Conservation (phyloP, 2,329 filamentous ascomycete species). For the Penicillium vulpinum region DNA sequence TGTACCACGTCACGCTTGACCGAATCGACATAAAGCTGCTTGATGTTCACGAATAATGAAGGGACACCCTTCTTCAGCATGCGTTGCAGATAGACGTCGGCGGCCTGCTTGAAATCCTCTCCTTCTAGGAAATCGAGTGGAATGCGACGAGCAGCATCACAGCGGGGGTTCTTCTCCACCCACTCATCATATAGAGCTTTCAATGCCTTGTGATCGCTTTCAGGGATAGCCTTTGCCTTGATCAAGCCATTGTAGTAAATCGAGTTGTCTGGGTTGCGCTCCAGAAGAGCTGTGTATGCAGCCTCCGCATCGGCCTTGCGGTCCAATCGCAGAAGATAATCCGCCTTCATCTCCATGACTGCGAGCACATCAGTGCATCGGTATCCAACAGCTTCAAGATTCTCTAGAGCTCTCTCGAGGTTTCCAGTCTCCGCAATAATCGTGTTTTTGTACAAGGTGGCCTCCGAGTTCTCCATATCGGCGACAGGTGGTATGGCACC, state of each 20-base stretch:
- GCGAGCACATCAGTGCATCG: slow-evolving; percentile 79
- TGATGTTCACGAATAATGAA: slow-evolving; percentile 94
- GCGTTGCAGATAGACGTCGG: slow-evolving; percentile 73
- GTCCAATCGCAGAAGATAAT: slow-evolving; percentile 77
- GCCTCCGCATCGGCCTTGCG: slow-evolving; percentile 76
- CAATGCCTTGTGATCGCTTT: slow-evolving; percentile 61
- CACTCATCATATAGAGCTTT: slow-evolving; percentile 81
- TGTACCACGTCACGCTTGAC: slow-evolving; percentile 77
- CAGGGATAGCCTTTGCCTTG: slow-evolving; percentile 64
- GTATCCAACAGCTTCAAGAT: slow-evolving; percentile 76
- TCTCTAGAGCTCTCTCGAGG: slow-evolving; percentile 76
- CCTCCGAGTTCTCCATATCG: slow-evolving; percentile 92
- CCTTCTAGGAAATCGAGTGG: slow-evolving; percentile 86
- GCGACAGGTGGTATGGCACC: slow-evolving; percentile 69
- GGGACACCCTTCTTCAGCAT: slow-evolving; percentile 93
- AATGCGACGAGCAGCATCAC: slow-evolving; percentile 80
- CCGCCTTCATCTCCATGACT: slow-evolving; percentile 79
- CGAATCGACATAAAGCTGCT: slow-evolving; percentile 79
- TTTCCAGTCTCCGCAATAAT: slow-evolving; percentile 91
- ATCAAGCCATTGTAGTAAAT: slow-evolving; percentile 81
- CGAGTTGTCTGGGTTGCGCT: slow-evolving; percentile 84
- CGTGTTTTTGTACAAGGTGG: slow-evolving; percentile 89
- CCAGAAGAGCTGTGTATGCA: slow-evolving; percentile 77
- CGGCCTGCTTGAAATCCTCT: slow-evolving; percentile 75
- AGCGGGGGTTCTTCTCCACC: slow-evolving; percentile 75